These are phyloP conservation scores for Salinomyces thailandicus DNA, from an alignment of 2,329 filamentous ascomycete genomes.

Conservation along the genomic window DNA sequence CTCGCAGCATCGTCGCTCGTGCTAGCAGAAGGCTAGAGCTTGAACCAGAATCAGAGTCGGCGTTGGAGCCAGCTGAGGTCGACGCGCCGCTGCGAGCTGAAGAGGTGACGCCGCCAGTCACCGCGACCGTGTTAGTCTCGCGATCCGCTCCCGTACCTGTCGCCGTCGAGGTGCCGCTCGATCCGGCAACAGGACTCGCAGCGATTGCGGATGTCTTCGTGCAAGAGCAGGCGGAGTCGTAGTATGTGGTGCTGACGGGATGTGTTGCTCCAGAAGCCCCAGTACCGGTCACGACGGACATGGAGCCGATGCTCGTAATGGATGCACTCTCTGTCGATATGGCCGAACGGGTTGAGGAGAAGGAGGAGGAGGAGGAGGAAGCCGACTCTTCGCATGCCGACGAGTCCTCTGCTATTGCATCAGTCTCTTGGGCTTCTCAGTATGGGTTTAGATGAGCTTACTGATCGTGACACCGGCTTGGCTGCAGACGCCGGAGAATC, in stretches of 20 bases:
- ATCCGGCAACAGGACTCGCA: conserved; percentile 6
- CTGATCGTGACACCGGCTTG: conserved; percentile 22
- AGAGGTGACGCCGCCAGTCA: neutral
- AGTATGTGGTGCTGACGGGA: conserved; percentile 5
- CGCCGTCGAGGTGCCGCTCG: conserved; percentile 4
- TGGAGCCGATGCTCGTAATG: conserved; percentile 4
- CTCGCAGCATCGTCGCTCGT: conserved; percentile 1
- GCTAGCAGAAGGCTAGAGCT: conserved; percentile 3
- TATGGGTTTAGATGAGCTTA: too few relatives aligned
- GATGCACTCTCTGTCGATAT: conserved; percentile 3
- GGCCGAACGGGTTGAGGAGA: conserved; percentile 9
- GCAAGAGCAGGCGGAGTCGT: conserved; percentile 5
- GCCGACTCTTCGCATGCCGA: neutral
- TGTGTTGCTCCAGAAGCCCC: neutral
- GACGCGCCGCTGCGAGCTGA: neutral
- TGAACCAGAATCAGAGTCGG: neutral
- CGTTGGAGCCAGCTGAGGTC: neutral
- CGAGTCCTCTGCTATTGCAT: neutral
- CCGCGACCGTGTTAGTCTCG: neutral
- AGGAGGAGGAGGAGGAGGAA: conserved; percentile 8
- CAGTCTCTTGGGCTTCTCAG: too few relatives aligned
- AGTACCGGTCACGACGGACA: neutral
- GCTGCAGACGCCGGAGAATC: conserved; percentile 24
- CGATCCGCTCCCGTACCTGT: conserved; percentile 6
- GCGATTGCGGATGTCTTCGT: conserved; percentile 3